Evolutionary conservation across 176 grass and related monocot genomes (phyloP).

Genomic region (Secale cereale): DNA sequence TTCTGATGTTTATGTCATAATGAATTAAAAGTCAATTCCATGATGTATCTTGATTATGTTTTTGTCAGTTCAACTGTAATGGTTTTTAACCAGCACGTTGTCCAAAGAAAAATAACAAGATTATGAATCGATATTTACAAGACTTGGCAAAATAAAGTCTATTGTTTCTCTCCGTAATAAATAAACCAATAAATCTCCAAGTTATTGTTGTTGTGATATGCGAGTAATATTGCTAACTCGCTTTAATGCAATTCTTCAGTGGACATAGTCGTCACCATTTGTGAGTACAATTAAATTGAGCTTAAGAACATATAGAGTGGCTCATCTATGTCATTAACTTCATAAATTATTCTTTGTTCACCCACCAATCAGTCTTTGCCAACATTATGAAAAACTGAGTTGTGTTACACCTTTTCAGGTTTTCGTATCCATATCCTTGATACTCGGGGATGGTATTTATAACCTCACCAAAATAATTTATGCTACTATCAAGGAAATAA

Average conservation of each 20-base stretch:
- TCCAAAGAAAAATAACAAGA: no score
- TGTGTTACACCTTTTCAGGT: slow-evolving; percentile 37
- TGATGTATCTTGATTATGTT: no score
- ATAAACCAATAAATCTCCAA: not conserved
- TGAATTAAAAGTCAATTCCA: no score
- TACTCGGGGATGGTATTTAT: slow-evolving; percentile 81
- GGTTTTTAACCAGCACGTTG: no score
- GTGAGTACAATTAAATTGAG: not conserved
- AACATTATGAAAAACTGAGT: not conserved
- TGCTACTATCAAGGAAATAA: slow-evolving; percentile 53
- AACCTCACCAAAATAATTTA: slow-evolving; percentile 78
- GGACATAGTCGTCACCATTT: not conserved
- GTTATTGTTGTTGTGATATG: no score
- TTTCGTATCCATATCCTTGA: slow-evolving; percentile 77
- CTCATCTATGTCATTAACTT: not conserved
- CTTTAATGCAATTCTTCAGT: not conserved
- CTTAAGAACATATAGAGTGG: not conserved
- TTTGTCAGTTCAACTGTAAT: no score
- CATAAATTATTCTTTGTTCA: not conserved
- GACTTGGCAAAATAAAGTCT: no score
- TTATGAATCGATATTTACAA: no score
- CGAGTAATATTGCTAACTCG: no score
- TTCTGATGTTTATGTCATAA: not conserved
- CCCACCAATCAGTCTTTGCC: not conserved
- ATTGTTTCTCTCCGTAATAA: not conserved